Evolutionary conservation across 2,329 filamentous ascomycete genomes (phyloP).

Genomic region (Chaetomium olivaceum): DNA sequence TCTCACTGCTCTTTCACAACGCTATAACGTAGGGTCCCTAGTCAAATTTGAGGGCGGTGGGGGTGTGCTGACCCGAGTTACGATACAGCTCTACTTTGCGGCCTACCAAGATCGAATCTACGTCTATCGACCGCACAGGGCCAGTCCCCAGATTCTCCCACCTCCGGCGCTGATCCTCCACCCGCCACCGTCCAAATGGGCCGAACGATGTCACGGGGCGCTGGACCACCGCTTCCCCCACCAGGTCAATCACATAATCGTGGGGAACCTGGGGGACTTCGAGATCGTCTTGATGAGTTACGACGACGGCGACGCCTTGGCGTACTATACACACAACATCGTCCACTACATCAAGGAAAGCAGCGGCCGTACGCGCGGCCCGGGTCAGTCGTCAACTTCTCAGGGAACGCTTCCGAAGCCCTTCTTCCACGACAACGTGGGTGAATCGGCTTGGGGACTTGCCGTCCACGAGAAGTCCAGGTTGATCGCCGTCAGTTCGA

Average conservation of each 20-base stretch:
- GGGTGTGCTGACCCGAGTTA: neutral
- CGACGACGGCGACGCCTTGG: slow-evolving; percentile 75
- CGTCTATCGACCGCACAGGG: slow-evolving; percentile 53
- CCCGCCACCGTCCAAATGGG: slow-evolving; percentile 45
- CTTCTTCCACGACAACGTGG: slow-evolving; percentile 77
- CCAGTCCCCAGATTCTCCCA: slow-evolving; percentile 50
- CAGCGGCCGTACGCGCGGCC: neutral
- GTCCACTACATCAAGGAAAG: slow-evolving; percentile 45
- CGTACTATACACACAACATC: slow-evolving; percentile 63
- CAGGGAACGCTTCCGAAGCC: slow-evolving; percentile 32
- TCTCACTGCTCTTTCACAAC: slow-evolving; percentile 58
- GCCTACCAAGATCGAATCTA: slow-evolving; percentile 60
- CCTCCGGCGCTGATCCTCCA: slow-evolving; percentile 53
- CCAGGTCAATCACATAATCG: slow-evolving; percentile 67
- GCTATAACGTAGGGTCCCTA: slow-evolving; percentile 50
- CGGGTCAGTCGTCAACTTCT: neutral
- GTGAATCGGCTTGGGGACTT: slow-evolving; percentile 82
- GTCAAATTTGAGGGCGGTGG: too few relatives aligned
- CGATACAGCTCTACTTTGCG: slow-evolving; percentile 59
- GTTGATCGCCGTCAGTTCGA: slow-evolving; percentile 82
- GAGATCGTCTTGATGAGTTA: slow-evolving; percentile 69
- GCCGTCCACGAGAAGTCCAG: slow-evolving; percentile 79
- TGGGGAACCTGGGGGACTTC: slow-evolving; percentile 67
- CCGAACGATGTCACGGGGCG: slow-evolving; percentile 49
- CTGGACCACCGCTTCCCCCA: slow-evolving; percentile 57